phyloP scores from a whole-genome alignment of 2,329 filamentous ascomycete genomes.

The Epichloe brachyelytri region DNA sequence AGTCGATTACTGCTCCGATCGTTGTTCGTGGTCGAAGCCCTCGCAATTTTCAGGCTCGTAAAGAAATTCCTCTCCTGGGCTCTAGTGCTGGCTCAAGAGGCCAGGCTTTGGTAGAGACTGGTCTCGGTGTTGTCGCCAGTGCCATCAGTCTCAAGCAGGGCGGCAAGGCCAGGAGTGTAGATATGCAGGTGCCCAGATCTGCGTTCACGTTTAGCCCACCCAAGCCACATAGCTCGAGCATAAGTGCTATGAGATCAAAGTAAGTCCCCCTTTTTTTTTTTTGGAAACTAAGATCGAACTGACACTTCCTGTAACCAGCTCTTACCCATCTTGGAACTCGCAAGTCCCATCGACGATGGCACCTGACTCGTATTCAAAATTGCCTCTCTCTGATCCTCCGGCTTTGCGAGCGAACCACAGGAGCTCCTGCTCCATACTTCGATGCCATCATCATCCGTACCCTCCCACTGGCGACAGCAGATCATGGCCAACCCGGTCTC shows the following conservation, averaged over 20 bases:
- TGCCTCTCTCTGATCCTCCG: constrained; percentile 34
- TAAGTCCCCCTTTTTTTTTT: constrained; percentile 23
- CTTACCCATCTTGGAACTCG: constrained; percentile 44
- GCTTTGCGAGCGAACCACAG: constrained; percentile 37
- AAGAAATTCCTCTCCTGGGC: constrained; percentile 78
- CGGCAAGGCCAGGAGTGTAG: constrained; percentile 34
- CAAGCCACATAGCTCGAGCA: constrained; percentile 39
- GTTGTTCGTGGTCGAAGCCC: constrained; percentile 90
- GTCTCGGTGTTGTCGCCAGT: constrained; percentile 46
- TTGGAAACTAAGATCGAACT: constrained; percentile 14
- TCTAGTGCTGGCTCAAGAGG: constrained; percentile 65
- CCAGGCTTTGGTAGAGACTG: constrained; percentile 56
- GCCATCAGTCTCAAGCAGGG: constrained; percentile 43
- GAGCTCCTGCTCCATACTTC: constrained; percentile 41
- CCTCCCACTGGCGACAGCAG: constrained; percentile 36
- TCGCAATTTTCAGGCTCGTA: constrained; percentile 85
- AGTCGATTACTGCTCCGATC: constrained; percentile 78
- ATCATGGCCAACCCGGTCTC: constrained; percentile 33
- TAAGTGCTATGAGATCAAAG: constrained; percentile 44
- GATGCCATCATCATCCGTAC: constrained; percentile 35
- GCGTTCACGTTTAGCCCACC: constrained; percentile 46
- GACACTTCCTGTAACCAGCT: constrained; percentile 40
- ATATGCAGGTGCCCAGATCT: constrained; percentile 42
- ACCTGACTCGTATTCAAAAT: constrained; percentile 38
- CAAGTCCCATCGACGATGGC: constrained; percentile 38